Conservation (phyloP, 2,329 filamentous ascomycete species). For the Reticulascus tulasneorum region DNA sequence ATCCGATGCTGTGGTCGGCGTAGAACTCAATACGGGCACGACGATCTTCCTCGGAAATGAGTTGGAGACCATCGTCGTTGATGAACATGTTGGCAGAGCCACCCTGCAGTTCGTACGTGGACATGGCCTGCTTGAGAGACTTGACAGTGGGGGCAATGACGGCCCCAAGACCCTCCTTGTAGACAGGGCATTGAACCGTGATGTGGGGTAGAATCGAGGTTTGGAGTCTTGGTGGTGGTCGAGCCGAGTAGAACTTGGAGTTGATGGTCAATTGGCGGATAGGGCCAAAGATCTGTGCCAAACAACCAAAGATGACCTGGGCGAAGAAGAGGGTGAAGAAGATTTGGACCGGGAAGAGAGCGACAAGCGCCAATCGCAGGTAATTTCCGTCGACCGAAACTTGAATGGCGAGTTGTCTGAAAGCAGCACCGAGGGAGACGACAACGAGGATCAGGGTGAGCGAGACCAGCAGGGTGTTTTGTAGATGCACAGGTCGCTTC, state of each 20-base stretch:
- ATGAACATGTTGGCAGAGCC: slow-evolving; percentile 76
- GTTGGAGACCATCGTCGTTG: slow-evolving; percentile 71
- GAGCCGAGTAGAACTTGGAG: slow-evolving; percentile 78
- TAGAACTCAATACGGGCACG: slow-evolving; percentile 64
- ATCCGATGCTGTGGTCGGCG: slow-evolving; percentile 65
- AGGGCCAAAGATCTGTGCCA: slow-evolving; percentile 73
- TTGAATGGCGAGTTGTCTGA: slow-evolving; percentile 65
- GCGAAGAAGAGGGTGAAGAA: slow-evolving; percentile 82
- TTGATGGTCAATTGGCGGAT: slow-evolving; percentile 69
- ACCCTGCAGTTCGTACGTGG: slow-evolving; percentile 71
- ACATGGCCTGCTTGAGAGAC: slow-evolving; percentile 74
- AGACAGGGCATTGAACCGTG: slow-evolving; percentile 83
- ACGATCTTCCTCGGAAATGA: slow-evolving; percentile 59
- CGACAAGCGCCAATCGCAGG: slow-evolving; percentile 60
- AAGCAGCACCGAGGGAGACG: slow-evolving; percentile 64
- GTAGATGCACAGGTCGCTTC: slow-evolving; percentile 61
- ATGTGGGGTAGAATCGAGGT: slow-evolving; percentile 60
- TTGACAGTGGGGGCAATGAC: slow-evolving; percentile 76
- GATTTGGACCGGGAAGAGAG: slow-evolving; percentile 65
- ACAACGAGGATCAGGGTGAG: slow-evolving; percentile 64
- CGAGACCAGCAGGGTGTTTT: slow-evolving; percentile 66
- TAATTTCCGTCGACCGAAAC: slow-evolving; percentile 61
- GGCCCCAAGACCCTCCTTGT: slow-evolving; percentile 73
- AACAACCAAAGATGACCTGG: slow-evolving; percentile 71
- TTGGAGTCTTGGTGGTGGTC: slow-evolving; percentile 60